Percentiles rank a stretch among this genome's conserved stretches.
Evolutionary conservation across 225 moss, liverwort and hornwort species (phyloP).

Genomic region (Pseudoscleropodium purum): DNA sequence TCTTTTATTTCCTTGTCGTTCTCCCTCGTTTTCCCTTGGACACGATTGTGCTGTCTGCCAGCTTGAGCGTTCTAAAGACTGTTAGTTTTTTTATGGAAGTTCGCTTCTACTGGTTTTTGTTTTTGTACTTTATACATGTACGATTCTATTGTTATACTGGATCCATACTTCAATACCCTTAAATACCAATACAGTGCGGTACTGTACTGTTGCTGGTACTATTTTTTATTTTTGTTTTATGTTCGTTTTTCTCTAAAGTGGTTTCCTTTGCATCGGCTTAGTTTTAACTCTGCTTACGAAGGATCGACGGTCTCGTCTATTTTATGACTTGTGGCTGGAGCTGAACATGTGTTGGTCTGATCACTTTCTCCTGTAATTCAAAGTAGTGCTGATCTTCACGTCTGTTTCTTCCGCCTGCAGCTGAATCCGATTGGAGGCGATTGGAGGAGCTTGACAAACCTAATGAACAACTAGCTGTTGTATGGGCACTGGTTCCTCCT

Average conservation of each 20-base stretch:
- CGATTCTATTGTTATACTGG: neutral
- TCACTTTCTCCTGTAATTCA: neutral
- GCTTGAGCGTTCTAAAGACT: neutral
- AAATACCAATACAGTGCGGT: neutral
- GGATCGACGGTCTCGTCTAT: neutral
- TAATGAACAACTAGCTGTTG: constrained; percentile 75
- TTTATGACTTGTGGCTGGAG: neutral
- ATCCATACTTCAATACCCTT: neutral
- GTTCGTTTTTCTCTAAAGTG: neutral
- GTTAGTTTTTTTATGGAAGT: neutral
- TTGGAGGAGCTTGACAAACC: constrained; percentile 77
- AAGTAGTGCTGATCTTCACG: neutral
- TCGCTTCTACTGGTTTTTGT: neutral
- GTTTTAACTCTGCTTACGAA: neutral
- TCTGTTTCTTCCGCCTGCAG: constrained; percentile 12
- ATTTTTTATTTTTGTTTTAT: neutral
- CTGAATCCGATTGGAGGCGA: constrained; percentile 44
- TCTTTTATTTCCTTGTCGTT: neutral
- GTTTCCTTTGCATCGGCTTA: neutral
- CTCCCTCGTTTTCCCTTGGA: neutral
- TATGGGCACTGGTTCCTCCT: constrained; percentile 95
- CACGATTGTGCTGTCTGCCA: neutral
- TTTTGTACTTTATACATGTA: neutral
- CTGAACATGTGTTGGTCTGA: neutral
- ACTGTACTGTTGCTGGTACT: neutral